phyloP scores from a whole-genome alignment of 768 basidiomycete species.

The Termitomyces bulborhizus region DNA sequence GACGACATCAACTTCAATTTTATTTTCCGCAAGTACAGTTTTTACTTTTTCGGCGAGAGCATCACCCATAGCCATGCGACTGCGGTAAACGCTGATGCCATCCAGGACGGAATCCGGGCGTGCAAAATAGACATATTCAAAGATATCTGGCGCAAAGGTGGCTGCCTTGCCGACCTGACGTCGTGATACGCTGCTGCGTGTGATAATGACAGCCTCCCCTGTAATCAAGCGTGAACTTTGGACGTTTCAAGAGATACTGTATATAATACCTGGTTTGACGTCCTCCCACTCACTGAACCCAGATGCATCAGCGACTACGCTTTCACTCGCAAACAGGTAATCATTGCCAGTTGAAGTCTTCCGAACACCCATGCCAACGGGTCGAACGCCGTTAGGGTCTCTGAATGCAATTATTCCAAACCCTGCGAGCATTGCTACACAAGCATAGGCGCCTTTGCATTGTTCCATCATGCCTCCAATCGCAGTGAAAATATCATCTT shows the following conservation, averaged over 20 bases:
- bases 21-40: slow-evolving; percentile 59
- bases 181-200: slow-evolving; percentile 68
- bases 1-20: slow-evolving; percentile 85
- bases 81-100: slow-evolving; percentile 94
- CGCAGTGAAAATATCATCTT: slow-evolving; percentile 97
- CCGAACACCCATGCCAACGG: slow-evolving; percentile 80
- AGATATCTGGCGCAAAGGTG: slow-evolving; percentile 94
- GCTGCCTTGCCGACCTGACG: slow-evolving; percentile 65
- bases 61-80: slow-evolving; percentile 99
- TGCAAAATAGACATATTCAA: slow-evolving; percentile 98
- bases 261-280: slow-evolving; percentile 69
- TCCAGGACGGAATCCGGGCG: slow-evolving; percentile 97
- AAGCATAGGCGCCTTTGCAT: slow-evolving; percentile 91
- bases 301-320: slow-evolving; percentile 90
- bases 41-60: slow-evolving; percentile 84
- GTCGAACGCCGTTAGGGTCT: slow-evolving; percentile 96
- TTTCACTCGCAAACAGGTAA: slow-evolving; percentile 91
- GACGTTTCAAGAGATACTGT: slow-evolving; percentile 4
- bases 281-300: slow-evolving; percentile 94
- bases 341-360: slow-evolving; percentile 58
- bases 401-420: slow-evolving; percentile 98
- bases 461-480: slow-evolving; percentile 85
- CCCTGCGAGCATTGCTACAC: slow-evolving; percentile 97
- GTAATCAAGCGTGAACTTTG: slow-evolving; percentile 3
- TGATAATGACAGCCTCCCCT: slow-evolving; percentile 97